Evolutionary conservation across 2,329 filamentous ascomycete genomes (phyloP).

Genomic region (Penicillium sp.): DNA sequence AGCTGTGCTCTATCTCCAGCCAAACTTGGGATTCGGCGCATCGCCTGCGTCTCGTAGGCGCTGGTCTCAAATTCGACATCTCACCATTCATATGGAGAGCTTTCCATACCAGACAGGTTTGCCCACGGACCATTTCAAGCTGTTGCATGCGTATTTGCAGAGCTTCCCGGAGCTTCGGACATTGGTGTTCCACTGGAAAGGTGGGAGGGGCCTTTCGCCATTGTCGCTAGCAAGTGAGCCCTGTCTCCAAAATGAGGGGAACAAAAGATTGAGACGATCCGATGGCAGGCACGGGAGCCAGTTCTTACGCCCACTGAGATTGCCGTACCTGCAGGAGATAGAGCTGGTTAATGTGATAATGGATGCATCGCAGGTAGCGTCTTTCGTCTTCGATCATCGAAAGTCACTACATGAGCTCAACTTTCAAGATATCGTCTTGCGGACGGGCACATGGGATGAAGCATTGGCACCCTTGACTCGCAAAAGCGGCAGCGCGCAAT

Average conservation of each 20-base stretch:
- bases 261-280: constrained; percentile 37
- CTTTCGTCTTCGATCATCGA: constrained; percentile 71
- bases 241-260: constrained; percentile 64
- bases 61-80: constrained; percentile 78
- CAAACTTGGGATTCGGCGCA: constrained; percentile 74
- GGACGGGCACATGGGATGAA: constrained; percentile 78
- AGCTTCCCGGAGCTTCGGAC: constrained; percentile 71
- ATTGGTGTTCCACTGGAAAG: constrained; percentile 79
- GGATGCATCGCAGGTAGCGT: constrained; percentile 72
- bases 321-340: constrained; percentile 71
- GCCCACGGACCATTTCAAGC: constrained; percentile 73
- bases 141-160: constrained; percentile 81
- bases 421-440: constrained; percentile 76
- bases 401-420: constrained; percentile 76
- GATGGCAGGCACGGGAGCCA: background rate
- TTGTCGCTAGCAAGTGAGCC: constrained; percentile 70
- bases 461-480: constrained; percentile 73
- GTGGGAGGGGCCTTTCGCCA: constrained; percentile 74
- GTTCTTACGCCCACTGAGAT: constrained; percentile 58
- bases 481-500: constrained; percentile 45
- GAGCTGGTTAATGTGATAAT: constrained; percentile 75
- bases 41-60: constrained; percentile 72
- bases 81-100: constrained; percentile 74
- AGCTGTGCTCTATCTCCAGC: constrained; percentile 78
- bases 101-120: constrained; percentile 66